phyloP scores from a whole-genome alignment of 805 yeast genomes.

The Komagataella populi region DNA sequence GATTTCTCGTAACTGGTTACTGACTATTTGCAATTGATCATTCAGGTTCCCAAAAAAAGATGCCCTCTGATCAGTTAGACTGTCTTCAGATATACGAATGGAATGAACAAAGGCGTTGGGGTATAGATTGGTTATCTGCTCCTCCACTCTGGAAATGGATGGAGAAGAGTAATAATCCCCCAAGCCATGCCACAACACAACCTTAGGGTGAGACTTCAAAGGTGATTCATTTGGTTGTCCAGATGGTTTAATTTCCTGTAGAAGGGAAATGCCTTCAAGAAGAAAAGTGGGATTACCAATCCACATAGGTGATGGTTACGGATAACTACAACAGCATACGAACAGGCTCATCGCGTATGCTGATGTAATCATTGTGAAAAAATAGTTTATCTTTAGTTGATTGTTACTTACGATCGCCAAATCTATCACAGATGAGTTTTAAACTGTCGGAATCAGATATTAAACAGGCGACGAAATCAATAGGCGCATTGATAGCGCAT shows the following conservation, averaged over 20 bases:
- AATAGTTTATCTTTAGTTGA: background rate
- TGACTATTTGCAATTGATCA: slow-evolving; percentile 38
- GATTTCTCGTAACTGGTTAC: slow-evolving; percentile 33
- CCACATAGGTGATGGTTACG: background rate
- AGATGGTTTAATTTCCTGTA: background rate
- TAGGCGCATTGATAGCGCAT: slow-evolving; percentile 19
- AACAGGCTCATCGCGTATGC: background rate
- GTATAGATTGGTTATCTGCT: slow-evolving; percentile 24
- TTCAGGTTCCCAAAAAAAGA: slow-evolving; percentile 49
- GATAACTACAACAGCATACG: background rate
- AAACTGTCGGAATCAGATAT: slow-evolving; percentile 2
- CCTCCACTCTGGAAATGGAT: slow-evolving; percentile 35
- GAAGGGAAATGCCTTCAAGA: background rate
- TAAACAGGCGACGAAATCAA: slow-evolving; percentile 8
- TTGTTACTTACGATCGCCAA: background rate
- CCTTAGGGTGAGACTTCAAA: slow-evolving; percentile 4
- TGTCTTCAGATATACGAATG: slow-evolving; percentile 33
- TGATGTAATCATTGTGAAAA: background rate
- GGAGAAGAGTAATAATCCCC: slow-evolving; percentile 62
- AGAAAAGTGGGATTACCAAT: background rate
- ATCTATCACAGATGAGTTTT: background rate
- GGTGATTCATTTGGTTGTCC: background rate
- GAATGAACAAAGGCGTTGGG: slow-evolving; percentile 44
- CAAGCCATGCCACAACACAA: slow-evolving; percentile 78
- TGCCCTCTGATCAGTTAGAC: slow-evolving; percentile 35